Conservation (phyloP, 139 green algal species). For the Picocystis salinarum region DNA sequence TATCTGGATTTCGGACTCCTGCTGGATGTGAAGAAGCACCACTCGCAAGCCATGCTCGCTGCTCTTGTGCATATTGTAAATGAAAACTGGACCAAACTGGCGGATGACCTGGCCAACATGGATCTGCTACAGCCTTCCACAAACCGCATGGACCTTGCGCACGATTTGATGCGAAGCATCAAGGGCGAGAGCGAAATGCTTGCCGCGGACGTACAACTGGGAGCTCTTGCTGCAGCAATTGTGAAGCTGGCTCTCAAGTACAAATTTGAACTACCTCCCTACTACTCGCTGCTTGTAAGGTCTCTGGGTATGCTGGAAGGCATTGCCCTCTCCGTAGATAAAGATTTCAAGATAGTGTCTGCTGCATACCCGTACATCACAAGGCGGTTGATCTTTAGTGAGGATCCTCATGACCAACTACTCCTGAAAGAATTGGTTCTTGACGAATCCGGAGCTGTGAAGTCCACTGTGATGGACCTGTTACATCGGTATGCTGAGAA, state of each 20-base stretch:
- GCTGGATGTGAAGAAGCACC: conserved; percentile 14
- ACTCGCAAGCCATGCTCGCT: conserved; percentile 29
- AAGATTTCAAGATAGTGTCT: conserved; percentile 62
- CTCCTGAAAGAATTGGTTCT: no score
- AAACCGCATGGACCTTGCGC: conserved; percentile 13
- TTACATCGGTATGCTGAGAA: no score
- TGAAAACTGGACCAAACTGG: conserved; percentile 23
- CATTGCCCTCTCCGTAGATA: conserved; percentile 63
- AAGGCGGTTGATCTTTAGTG: conserved; percentile 10
- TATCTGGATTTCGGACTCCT: conserved; percentile 40
- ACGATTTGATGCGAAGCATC: conserved; percentile 10
- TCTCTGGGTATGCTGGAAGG: conserved; percentile 68
- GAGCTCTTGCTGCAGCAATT: conserved; percentile 8
- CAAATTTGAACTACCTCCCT: conserved; percentile 59
- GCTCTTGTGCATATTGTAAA: conserved; percentile 30
- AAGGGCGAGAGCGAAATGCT: not conserved
- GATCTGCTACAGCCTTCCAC: conserved; percentile 27
- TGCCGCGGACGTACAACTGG: conserved; percentile 1
- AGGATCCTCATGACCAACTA: no score
- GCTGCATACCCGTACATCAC: conserved; percentile 11
- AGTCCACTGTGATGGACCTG: no score
- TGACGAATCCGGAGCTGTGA: no score
- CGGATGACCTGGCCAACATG: conserved; percentile 27
- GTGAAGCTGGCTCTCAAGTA: conserved; percentile 21
- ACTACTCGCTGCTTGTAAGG: conserved; percentile 77